Evolutionary conservation across 257 asterid genomes (phyloP), one percentile per base, ranked within the genome.

Genomic region (Solanum clarkiae): DNA sequence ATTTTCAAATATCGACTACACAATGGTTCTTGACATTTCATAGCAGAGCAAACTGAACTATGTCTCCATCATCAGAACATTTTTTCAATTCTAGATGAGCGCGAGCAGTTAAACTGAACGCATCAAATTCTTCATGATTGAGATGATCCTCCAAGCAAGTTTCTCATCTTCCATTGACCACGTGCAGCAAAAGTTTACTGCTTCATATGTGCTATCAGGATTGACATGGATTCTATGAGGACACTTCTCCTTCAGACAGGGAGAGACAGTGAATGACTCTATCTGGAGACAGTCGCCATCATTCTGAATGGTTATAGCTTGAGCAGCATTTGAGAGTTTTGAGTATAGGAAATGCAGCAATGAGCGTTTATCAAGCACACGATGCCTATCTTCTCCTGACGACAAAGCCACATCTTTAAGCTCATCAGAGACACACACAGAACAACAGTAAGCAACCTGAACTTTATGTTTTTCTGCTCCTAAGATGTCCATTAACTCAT

Each of bases 161-260:
- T 91, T 90, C 84, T 92, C 91, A 49, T 93, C 97, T n/a, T 71
- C 86, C 66, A 63, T 66, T 9, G 91, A 89, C 96, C 97, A 94
- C 59, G 57, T 66, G 90, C 95, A 93, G 83, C 96, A 92, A 59
- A 91, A 89, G 84, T 87, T 84, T 14, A 86, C 68, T 1, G 87
- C 42, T 32, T 88, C 86, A 45, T 84, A 17, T 51, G 5, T 53
- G 57, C 49, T 36, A 4, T 56, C 56, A 81, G 87, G 86, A 51
- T 68, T 83, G 59, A 12, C 88, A 80, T 62, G 79, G 12, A 29
- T 81, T 88, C 93, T 88, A 85, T 89, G 88, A 57, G 90, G 90
- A 84, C 98, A 94, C 12, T 86, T 70, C 75, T 90, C 90, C 80
- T 86, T 89, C 8, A 77, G 85, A 86, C 97, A 93, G 80, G 90